A percentile compares a stretch with the other conserved stretches of the same genome.
Conservation (phyloP, 2,329 filamentous ascomycete genomes). For the Phialemonium atrogriseum region DNA sequence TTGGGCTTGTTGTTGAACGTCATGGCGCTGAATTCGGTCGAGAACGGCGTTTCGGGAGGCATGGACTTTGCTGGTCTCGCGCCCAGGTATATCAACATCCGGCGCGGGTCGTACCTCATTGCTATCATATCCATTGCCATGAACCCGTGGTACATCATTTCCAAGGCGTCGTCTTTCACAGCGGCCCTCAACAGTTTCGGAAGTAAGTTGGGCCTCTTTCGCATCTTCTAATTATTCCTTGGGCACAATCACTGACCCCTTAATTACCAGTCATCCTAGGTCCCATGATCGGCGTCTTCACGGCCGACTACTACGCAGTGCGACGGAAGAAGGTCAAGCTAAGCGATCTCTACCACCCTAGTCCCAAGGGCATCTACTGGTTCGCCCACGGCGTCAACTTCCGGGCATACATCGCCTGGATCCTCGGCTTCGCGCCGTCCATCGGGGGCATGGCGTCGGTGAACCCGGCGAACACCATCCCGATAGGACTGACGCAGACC, state of each 20-base stretch:
- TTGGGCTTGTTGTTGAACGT: slow-evolving; percentile 34
- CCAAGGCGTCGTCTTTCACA: slow-evolving; percentile 25
- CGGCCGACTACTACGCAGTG: slow-evolving; percentile 8
- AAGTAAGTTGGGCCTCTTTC: too few relatives aligned
- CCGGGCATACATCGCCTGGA: slow-evolving; percentile 8
- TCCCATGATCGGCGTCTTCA: slow-evolving; percentile 9
- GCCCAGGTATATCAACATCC: slow-evolving; percentile 28
- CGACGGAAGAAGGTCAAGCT: slow-evolving; percentile 8
- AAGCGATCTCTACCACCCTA: slow-evolving; percentile 7
- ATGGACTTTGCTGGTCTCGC: slow-evolving; percentile 30
- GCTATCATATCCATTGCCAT: slow-evolving; percentile 25
- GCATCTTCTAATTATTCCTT: too few relatives aligned
- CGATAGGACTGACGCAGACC: slow-evolving; percentile 5
- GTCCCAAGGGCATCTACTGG: slow-evolving; percentile 8
- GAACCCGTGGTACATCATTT: slow-evolving; percentile 30
- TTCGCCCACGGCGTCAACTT: slow-evolving; percentile 9
- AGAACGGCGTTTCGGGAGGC: slow-evolving; percentile 39
- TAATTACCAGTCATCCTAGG: slow-evolving; percentile 7
- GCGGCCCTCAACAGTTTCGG: too few relatives aligned
- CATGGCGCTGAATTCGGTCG: slow-evolving; percentile 34
- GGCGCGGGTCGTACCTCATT: slow-evolving; percentile 27
- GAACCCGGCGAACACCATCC: slow-evolving; percentile 4
- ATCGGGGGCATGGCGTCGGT: slow-evolving; percentile 7
- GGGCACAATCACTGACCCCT: too few relatives aligned
- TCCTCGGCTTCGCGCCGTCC: slow-evolving; percentile 8